Conservation (phyloP, 257 asterid species). For the Cruciata laevipes region DNA sequence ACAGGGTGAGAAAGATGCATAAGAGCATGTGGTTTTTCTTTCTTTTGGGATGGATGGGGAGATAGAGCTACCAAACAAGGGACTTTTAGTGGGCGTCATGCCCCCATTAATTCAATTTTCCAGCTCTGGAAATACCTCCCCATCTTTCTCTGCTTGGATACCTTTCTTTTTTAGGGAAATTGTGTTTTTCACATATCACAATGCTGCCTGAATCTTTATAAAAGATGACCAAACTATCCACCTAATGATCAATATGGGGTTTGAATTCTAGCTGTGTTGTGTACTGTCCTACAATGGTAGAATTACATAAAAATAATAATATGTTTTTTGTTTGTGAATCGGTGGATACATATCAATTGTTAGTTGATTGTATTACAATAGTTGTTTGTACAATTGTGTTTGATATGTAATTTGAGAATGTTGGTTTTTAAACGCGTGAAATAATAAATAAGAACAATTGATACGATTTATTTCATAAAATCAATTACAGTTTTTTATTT, state of each 20-base stretch:
- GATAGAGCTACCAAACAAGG: not conserved
- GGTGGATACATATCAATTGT: no score
- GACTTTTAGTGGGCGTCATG: constrained; percentile 12
- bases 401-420: no score
- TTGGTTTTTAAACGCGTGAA: no score
- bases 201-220: not conserved
- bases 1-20: constrained; percentile 4
- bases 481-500: no score
- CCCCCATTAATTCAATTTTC: constrained; percentile 3
- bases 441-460: no score
- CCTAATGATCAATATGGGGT: not conserved
- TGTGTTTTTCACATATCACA: not conserved
- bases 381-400: no score
- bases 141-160: not conserved
- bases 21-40: constrained; percentile 5
- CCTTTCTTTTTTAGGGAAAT: not conserved
- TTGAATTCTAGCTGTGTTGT: not conserved
- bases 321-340: no score
- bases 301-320: no score
- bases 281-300: not conserved
- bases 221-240: not conserved
- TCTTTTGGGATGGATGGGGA: constrained; percentile 13
- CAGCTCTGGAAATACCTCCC: not conserved
- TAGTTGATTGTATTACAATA: no score
- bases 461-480: no score